Conservation (phyloP, 2,329 filamentous ascomycete species). For the Nectriaceae sp. region DNA sequence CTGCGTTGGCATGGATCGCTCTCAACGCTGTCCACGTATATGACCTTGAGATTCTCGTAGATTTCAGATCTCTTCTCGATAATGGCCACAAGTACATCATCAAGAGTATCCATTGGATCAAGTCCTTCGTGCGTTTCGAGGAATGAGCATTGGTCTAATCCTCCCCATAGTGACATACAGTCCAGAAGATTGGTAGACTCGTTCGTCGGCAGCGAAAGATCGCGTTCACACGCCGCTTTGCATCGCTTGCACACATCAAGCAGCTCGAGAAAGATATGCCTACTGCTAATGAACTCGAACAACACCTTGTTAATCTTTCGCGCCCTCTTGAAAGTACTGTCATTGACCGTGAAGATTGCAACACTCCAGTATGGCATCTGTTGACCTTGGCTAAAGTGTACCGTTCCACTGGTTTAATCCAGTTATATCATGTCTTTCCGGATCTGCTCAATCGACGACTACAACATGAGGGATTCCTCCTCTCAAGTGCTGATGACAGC, state of each 20-base stretch:
- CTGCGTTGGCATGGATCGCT: not conserved
- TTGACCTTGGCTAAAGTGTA: slow-evolving; percentile 12
- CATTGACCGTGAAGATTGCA: slow-evolving; percentile 11
- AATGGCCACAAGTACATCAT: slow-evolving; percentile 5
- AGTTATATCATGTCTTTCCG: slow-evolving; percentile 14
- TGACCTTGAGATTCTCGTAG: slow-evolving; percentile 4
- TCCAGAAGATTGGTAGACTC: slow-evolving; percentile 13
- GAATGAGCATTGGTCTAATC: too few species aligned
- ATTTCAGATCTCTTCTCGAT: slow-evolving; percentile 1
- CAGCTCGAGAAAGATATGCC: slow-evolving; percentile 9
- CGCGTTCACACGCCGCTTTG: slow-evolving; percentile 2
- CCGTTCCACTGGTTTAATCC: slow-evolving; percentile 8
- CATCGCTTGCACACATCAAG: slow-evolving; percentile 8
- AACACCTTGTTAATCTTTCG: slow-evolving; percentile 3
- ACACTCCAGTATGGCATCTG: slow-evolving; percentile 12
- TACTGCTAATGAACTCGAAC: slow-evolving; percentile 12
- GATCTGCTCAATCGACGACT: slow-evolving; percentile 10
- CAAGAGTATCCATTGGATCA: slow-evolving; percentile 2
- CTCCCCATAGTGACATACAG: too few species aligned
- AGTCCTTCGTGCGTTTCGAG: too few species aligned
- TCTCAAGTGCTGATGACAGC: too few species aligned
- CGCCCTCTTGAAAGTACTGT: slow-evolving; percentile 8
- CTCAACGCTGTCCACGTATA: slow-evolving; percentile 16
- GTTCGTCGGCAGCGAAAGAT: slow-evolving; percentile 11
- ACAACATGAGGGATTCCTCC: not conserved